Evolutionary conservation across 2,329 filamentous ascomycete species (phyloP).

Genomic region (Chrysosporium keratinophilum): DNA sequence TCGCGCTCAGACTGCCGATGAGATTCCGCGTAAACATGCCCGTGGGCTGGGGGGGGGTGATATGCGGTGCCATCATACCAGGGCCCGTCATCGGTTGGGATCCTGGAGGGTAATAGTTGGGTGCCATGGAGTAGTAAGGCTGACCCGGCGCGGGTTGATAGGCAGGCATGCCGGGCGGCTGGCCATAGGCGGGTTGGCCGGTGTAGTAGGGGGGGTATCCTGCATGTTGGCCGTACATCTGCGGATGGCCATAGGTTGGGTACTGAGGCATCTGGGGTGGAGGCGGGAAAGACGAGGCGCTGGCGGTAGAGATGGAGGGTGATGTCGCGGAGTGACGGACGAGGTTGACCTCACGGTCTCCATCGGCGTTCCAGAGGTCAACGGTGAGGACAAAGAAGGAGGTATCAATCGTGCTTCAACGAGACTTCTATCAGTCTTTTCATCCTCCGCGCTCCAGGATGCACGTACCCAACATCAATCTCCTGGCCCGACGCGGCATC

Average conservation of each 20-base stretch:
- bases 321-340: slow-evolving; percentile 55
- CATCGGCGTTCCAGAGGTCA: slow-evolving; percentile 56
- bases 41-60: slow-evolving; percentile 44
- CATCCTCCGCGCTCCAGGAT: background rate
- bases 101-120: slow-evolving; percentile 10
- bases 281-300: slow-evolving; percentile 62
- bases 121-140: slow-evolving; percentile 22
- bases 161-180: slow-evolving; percentile 18
- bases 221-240: slow-evolving; percentile 30
- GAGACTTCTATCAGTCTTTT: slow-evolving; percentile 45
- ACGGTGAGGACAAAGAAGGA: slow-evolving; percentile 59
- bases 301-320: slow-evolving; percentile 72
- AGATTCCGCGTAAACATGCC: slow-evolving; percentile 93
- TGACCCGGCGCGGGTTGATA: slow-evolving; percentile 25
- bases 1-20: slow-evolving; percentile 82
- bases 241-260: slow-evolving; percentile 30
- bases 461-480: slow-evolving; percentile 65
- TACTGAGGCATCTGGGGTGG: slow-evolving; percentile 30
- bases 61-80: slow-evolving; percentile 18
- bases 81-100: slow-evolving; percentile 9
- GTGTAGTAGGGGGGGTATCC: slow-evolving; percentile 31
- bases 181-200: slow-evolving; percentile 19
- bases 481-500: slow-evolving; percentile 67
- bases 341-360: slow-evolving; percentile 54
- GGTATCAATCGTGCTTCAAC: slow-evolving; percentile 54